Conservation (phyloP, 208 protist genomes). For the Polymyxa betae region DNA sequence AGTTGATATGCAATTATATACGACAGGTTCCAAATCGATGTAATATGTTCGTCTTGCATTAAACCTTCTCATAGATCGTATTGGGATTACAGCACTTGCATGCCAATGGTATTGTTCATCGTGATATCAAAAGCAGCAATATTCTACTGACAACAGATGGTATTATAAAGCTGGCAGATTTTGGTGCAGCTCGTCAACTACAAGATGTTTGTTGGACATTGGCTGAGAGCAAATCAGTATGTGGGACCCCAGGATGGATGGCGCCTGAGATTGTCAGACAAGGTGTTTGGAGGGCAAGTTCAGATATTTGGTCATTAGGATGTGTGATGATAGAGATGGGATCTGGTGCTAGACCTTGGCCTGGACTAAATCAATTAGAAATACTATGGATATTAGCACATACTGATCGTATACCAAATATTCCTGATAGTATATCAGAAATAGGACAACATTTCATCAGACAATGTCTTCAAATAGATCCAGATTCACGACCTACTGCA, state of each 20-base stretch:
- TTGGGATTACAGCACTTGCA: not conserved
- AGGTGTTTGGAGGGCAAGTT: conserved; percentile 34
- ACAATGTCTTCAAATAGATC: not conserved
- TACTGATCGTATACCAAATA: not conserved
- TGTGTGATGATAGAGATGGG: conserved; percentile 59
- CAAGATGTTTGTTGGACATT: not conserved
- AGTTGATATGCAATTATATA: conserved; percentile 16
- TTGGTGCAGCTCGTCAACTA: conserved; percentile 58
- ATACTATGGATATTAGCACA: not conserved
- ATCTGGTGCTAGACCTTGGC: conserved; percentile 30
- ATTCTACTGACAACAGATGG: conserved; percentile 62
- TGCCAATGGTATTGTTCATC: conserved; percentile 41
- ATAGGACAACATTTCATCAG: not conserved
- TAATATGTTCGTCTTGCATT: not conserved
- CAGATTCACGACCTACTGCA: not conserved
- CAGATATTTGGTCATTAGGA: conserved; percentile 62
- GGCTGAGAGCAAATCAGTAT: not conserved
- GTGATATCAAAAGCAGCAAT: conserved; percentile 66
- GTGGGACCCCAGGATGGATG: conserved; percentile 72
- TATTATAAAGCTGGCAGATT: conserved; percentile 70
- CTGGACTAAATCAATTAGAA: not conserved
- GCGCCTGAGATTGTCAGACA: conserved; percentile 66
- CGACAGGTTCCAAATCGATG: not conserved
- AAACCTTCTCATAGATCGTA: not conserved
- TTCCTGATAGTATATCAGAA: not conserved